Base-by-base conservation (phyloP, 1,139 yeast species). In the Meyerozyma smithsonii region DNA sequence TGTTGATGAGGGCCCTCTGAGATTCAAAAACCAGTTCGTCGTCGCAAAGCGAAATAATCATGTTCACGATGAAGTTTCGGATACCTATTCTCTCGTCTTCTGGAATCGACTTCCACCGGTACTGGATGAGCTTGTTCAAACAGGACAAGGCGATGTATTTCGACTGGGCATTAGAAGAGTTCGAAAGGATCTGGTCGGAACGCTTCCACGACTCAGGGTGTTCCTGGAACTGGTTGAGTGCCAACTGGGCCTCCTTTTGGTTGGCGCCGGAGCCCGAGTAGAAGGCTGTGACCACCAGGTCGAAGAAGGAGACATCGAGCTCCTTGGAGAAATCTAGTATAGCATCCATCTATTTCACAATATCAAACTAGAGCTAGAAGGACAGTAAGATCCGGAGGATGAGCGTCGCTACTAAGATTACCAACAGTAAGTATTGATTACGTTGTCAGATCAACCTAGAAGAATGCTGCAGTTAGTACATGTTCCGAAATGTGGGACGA, bases 141-240 rank as follows among this genome's bases (percentile, higher is more conserved):
- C 94, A 84, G 25, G 95, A 81, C 43, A 92, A 71, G 11, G 97
- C 98, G 57, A 92, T 86, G 61, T 84, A 94, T 66, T 90, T 92
- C 28, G 96, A 77, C 61, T 92, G 96, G 30, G 96, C 73, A 58
- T 88, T 86, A 42, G 68, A 68, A 6, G 95, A 82, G 49, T 71
- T 75, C 50, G 92, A 92, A 51, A 92, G 72, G 45, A 92, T 90
- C 59, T 84, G 81, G 56, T 92, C 97, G 23, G 96, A 94, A 44
- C 85, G 79, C 51, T 86, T 88, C 99, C 99, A 92, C 24, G 97
- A 84, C 51, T 92, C 96, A 2, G 94, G 94, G 61, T 89, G 84
- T 47, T 89, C 96, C 63, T 94, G 97, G 60, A 92, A 90, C 64
- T 82, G 83, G 36, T 92, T 89, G 56, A 92, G 74, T 5, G 89